Percentiles rank a stretch among this genome's conserved stretches.
Evolutionary conservation across 2,329 filamentous ascomycete species (phyloP).

Genomic region (Xylaria sp.): DNA sequence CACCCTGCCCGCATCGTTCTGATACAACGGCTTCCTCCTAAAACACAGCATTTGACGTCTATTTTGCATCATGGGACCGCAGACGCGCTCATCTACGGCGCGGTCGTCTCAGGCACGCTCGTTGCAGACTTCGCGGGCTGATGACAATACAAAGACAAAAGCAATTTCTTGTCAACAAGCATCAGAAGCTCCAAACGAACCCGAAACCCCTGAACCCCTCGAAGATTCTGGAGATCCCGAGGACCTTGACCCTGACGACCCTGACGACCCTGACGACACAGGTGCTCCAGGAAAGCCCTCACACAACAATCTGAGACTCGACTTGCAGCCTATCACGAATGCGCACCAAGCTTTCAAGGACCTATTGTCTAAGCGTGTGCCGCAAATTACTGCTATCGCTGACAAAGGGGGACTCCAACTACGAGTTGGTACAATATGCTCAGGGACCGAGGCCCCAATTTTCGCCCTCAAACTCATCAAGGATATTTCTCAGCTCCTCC

Average conservation of each 20-base stretch:
- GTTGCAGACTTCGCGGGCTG: background rate
- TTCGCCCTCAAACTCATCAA: constrained; percentile 70
- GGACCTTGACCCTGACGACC: background rate
- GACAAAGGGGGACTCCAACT: constrained; percentile 46
- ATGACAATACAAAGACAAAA: background rate
- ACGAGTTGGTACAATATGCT: constrained; percentile 77
- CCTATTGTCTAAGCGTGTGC: constrained; percentile 39
- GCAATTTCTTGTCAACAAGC: background rate
- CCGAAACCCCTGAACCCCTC: background rate
- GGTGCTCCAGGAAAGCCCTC: background rate
- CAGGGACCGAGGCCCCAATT: constrained; percentile 79
- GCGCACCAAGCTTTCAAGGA: constrained; percentile 47
- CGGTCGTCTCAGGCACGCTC: background rate
- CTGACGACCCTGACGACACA: background rate
- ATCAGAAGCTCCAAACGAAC: background rate
- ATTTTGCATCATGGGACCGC: constrained; percentile 25
- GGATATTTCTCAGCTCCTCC: constrained; percentile 52
- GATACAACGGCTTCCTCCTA: background rate
- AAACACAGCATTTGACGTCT: background rate
- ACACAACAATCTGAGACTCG: constrained; percentile 35
- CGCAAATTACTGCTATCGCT: constrained; percentile 42
- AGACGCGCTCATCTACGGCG: background rate
- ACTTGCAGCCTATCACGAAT: constrained; percentile 43
- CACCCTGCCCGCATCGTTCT: background rate
- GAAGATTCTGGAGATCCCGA: background rate